Percentiles rank a stretch among this genome's conserved stretches.
These are phyloP conservation scores for Saraca asoca DNA, from an alignment of 331 rosid genomes.

Conservation along the genomic window DNA sequence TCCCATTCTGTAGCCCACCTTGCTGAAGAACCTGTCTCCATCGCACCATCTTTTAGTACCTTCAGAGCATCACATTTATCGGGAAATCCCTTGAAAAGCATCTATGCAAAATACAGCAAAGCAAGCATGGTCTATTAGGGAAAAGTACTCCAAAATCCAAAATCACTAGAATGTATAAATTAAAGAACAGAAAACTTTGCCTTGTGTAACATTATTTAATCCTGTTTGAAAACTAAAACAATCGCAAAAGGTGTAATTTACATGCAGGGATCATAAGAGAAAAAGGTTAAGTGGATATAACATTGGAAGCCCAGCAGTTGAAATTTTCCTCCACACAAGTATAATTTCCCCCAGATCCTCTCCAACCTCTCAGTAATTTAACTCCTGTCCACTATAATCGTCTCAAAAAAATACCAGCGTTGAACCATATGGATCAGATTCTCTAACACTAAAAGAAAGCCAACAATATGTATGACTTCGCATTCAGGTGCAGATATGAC, in stretches of 20 bases:
- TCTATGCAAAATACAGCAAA: slow-evolving; percentile 47
- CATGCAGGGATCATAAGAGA: not conserved
- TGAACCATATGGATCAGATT: too few relatives aligned
- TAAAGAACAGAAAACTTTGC: slow-evolving; percentile 5
- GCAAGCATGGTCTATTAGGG: slow-evolving; percentile 12
- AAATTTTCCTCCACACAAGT: too few relatives aligned
- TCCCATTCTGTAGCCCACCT: slow-evolving; percentile 92
- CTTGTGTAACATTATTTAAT: not conserved
- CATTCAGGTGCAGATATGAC: too few relatives aligned
- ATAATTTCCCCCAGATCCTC: too few relatives aligned
- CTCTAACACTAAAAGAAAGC: too few relatives aligned
- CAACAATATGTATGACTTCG: too few relatives aligned
- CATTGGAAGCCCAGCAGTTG: too few relatives aligned
- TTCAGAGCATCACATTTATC: slow-evolving; percentile 59
- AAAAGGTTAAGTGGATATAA: not conserved
- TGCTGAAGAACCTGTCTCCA: slow-evolving; percentile 66
- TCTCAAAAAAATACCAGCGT: too few relatives aligned
- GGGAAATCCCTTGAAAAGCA: slow-evolving; percentile 89
- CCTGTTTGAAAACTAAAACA: slow-evolving; percentile 8
- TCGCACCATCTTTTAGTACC: slow-evolving; percentile 60
- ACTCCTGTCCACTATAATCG: too few relatives aligned
- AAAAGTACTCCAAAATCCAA: not conserved
- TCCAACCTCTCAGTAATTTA: too few relatives aligned
- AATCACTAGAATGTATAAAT: not conserved
- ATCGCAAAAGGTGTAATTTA: not conserved